Base-by-base conservation (phyloP, 1,284 basidiomycete genomes). In the Pseudozyma hubeiensis region DNA sequence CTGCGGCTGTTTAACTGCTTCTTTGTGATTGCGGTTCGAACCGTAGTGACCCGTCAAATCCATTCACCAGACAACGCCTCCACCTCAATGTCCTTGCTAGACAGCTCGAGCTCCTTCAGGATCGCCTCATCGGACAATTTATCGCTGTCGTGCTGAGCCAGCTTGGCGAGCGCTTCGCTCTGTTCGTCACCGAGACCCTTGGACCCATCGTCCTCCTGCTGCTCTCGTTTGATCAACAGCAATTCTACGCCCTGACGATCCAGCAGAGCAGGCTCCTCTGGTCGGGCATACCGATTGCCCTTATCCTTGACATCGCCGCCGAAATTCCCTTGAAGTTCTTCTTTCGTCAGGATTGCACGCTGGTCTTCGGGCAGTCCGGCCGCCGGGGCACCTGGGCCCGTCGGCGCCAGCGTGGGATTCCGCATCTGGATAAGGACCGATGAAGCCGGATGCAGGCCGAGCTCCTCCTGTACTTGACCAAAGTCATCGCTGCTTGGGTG, bases 231-330 rank as follows among this genome's bases (percentile, higher is more conserved):
- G 53, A 75, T 77, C 43, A 77, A 46, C 11, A 79, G 45, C 37
- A 79, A 50, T 56, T 79, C 77, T 14, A 79, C 73, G 31, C 77
- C 77, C 40, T 65, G 57, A 6, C 76, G 75, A 45, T 79, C 69
- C 30, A 79, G 63, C 46, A 75, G 34, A 33, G 49, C 47, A 4
- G 76, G 59, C 49, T 77, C 50, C 49, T 77, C 72, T 0, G 77
- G 77, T 48, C 64, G 54, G 4, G 68, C 75, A 31, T 79, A 79
- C 24, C 69, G 59, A 24, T 74, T 79, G 24, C 75, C 77, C 14
- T 75, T 62, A 14, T 53, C 51, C 8, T 71, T 60, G 17, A 62
- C 72, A n/a, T 67, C 59, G 7, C 77, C 77, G 16, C 77, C 77
- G 56, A 79, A 79, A 31, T 68, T 75, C 5, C 73, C 60, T 34